These are phyloP conservation scores for Saccharomycopsis oosterbeekiorum DNA, from an alignment of 805 yeast species.

Conservation along the genomic window DNA sequence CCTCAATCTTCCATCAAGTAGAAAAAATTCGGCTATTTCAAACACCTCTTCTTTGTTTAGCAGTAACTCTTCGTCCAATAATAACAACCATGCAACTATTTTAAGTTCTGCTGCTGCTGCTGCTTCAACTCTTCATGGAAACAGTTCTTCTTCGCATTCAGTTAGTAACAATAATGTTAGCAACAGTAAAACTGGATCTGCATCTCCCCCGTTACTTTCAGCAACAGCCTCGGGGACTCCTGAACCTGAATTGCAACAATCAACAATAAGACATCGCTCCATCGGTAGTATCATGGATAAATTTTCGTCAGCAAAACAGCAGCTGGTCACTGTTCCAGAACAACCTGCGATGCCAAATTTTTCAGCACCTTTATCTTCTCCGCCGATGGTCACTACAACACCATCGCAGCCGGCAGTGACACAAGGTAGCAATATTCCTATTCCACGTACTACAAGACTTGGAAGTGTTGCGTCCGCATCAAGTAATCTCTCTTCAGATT, in stretches of 20 bases:
- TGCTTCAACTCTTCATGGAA: background rate
- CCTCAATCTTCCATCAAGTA: constrained; percentile 15
- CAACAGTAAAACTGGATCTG: constrained; percentile 17
- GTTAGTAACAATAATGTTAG: constrained; percentile 21
- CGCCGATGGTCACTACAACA: constrained; percentile 6
- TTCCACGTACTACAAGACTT: background rate
- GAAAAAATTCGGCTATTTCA: constrained; percentile 17
- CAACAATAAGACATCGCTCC: background rate
- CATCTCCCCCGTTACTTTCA: background rate
- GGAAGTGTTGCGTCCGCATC: background rate
- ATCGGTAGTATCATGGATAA: background rate
- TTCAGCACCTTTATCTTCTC: constrained; percentile 29
- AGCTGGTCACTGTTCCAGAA: constrained; percentile 23
- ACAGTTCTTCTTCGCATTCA: constrained; percentile 18
- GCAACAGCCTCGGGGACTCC: background rate
- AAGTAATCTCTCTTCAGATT: background rate
- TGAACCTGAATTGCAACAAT: background rate
- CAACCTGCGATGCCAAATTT: constrained; percentile 47
- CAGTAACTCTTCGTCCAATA: constrained; percentile 1
- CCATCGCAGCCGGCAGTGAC: background rate
- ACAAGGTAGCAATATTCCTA: background rate
- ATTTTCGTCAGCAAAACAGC: background rate
- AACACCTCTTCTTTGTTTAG: constrained; percentile 6
- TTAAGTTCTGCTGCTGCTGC: background rate
- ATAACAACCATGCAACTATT: background rate